phyloP scores from a whole-genome alignment of 805 yeast genomes.

The Candida vartiovaarae region DNA sequence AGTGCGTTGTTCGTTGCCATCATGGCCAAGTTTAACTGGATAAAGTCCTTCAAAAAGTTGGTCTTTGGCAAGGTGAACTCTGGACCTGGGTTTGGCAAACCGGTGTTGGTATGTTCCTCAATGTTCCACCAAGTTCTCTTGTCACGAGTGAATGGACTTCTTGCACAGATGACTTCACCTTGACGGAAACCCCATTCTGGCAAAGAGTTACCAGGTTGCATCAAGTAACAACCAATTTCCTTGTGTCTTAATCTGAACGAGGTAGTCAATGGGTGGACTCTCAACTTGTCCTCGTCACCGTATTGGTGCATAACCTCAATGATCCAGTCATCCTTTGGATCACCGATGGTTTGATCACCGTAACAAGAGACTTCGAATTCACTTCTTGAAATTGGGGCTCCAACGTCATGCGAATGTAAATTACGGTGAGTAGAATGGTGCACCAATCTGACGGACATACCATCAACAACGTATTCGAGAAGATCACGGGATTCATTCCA shows the following conservation, averaged over 20 bases:
- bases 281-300: conserved; percentile 43
- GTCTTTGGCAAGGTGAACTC: conserved; percentile 68
- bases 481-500: conserved; percentile 21
- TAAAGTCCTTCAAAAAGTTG: conserved; percentile 67
- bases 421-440: conserved; percentile 60
- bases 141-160: conserved; percentile 60
- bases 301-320: conserved; percentile 60
- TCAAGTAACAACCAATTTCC: conserved; percentile 73
- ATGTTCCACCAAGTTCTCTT: conserved; percentile 88
- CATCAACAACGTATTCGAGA: conserved; percentile 37
- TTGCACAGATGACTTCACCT: conserved; percentile 86
- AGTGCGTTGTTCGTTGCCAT: conserved; percentile 81
- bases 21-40: conserved; percentile 76
- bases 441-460: conserved; percentile 52
- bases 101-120: conserved; percentile 58
- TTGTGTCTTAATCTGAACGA: conserved; percentile 69
- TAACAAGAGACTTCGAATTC: conserved; percentile 81
- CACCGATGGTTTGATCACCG: conserved; percentile 60
- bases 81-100: conserved; percentile 52
- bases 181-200: conserved; percentile 99
- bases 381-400: conserved; percentile 55
- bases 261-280: conserved; percentile 75
- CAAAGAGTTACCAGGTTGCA: conserved; percentile 71
- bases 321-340: conserved; percentile 70
- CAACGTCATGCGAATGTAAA: conserved; percentile 64